phyloP scores from a whole-genome alignment of 805 yeast species.

The Aciculoconidium aculeatum region DNA sequence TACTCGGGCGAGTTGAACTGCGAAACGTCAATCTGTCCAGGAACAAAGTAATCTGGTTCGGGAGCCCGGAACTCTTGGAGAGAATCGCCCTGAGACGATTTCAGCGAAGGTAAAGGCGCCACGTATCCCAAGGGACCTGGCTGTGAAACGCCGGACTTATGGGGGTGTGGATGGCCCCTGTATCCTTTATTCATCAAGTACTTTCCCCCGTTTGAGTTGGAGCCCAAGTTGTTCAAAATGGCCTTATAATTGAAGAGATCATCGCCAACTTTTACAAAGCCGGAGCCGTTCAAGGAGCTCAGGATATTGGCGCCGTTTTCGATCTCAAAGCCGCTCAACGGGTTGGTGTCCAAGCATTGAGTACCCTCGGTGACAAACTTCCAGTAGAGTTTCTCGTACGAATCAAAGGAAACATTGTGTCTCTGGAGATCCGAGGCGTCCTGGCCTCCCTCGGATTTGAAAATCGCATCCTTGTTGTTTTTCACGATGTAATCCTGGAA shows the following conservation, averaged over 20 bases:
- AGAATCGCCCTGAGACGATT: too few relatives aligned
- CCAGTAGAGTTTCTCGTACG: constrained; percentile 42
- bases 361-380: constrained; percentile 24
- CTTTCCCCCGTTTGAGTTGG: too few relatives aligned
- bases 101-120: too few relatives aligned
- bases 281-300: constrained; percentile 29
- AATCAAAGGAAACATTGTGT: constrained; percentile 10
- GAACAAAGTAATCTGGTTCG: too few relatives aligned
- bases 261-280: constrained; percentile 28
- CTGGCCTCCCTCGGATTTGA: constrained; percentile 10
- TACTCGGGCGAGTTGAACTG: constrained; percentile 17
- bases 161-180: too few relatives aligned
- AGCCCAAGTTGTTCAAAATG: constrained; percentile 14
- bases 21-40: constrained; percentile 8
- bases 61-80: too few relatives aligned
- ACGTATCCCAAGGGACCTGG: too few relatives aligned
- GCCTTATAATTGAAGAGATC: constrained; percentile 22
- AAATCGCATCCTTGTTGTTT: constrained; percentile 5
- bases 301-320: constrained; percentile 22
- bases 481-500: constrained; percentile 29
- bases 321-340: constrained; percentile 20
- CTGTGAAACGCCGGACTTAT: too few relatives aligned
- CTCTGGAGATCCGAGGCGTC: constrained; percentile 11
- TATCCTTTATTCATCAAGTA: too few relatives aligned
- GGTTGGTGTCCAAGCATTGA: constrained; percentile 15